Percentiles rank a stretch among this genome's conserved stretches.
Conservation (phyloP, 2,329 filamentous ascomycete species). For the Neoascochyta sp. region DNA sequence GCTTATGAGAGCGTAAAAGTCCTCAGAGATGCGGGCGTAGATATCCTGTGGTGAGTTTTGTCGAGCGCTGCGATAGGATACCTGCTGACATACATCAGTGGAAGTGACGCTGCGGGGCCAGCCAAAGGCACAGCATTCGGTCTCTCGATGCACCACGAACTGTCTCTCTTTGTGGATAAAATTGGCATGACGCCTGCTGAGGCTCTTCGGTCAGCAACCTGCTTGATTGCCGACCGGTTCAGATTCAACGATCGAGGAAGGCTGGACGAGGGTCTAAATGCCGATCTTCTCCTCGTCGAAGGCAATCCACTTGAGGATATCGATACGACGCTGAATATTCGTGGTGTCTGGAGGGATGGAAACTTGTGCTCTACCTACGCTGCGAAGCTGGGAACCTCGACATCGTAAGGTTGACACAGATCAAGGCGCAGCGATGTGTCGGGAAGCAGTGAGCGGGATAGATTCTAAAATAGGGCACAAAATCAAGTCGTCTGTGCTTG, state of each 20-base stretch:
- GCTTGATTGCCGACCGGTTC: conserved; percentile 40
- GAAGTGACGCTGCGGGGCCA: conserved; percentile 43
- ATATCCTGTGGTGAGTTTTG: conserved; percentile 39
- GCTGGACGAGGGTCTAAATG: conserved; percentile 40
- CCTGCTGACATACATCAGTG: conserved; percentile 24
- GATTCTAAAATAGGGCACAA: no score
- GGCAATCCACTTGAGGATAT: conserved; percentile 45
- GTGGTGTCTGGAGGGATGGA: conserved; percentile 46
- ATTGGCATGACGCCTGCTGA: conserved; percentile 44
- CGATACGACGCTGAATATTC: conserved; percentile 40
- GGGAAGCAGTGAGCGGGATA: no score
- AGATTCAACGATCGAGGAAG: conserved; percentile 41
- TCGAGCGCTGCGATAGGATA: background rate
- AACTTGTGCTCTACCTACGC: conserved; percentile 25
- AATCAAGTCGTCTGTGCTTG: no score
- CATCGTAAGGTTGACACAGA: no score
- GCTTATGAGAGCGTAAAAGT: conserved; percentile 43
- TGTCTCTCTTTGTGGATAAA: conserved; percentile 42
- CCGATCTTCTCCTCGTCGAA: conserved; percentile 45
- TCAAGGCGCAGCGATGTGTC: no score
- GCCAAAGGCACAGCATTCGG: conserved; percentile 46
- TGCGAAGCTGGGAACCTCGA: conserved; percentile 12
- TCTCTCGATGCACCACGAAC: conserved; percentile 43
- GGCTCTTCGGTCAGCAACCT: conserved; percentile 42
- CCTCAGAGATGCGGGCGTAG: conserved; percentile 40